These are phyloP conservation scores for Kwoniella dendrophila DNA, from an alignment of 768 basidiomycete genomes.

Conservation along the genomic window DNA sequence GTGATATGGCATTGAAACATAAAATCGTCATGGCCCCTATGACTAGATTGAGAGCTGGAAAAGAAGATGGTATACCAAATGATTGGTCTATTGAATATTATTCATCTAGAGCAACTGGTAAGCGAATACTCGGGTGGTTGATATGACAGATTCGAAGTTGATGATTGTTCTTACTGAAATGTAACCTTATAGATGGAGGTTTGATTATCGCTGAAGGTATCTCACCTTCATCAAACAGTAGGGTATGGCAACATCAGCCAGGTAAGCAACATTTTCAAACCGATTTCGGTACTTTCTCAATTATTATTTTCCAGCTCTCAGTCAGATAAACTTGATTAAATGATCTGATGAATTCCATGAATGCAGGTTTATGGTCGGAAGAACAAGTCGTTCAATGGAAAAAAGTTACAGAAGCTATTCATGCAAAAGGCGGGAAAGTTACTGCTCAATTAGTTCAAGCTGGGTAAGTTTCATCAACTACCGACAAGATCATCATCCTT, in stretches of 20 bases:
- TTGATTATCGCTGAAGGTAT: constrained; percentile 42
- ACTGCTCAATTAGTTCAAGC: constrained; percentile 66
- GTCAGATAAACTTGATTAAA: too few relatives aligned
- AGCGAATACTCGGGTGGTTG: not conserved
- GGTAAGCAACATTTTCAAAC: too few relatives aligned
- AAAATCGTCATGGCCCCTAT: constrained; percentile 44
- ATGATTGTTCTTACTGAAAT: not conserved
- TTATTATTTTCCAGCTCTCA: too few relatives aligned
- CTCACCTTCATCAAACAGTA: constrained; percentile 22
- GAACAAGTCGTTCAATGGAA: constrained; percentile 66
- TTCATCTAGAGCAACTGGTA: constrained; percentile 40
- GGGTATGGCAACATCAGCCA: not conserved
- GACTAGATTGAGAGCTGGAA: constrained; percentile 35
- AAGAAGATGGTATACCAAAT: constrained; percentile 23
- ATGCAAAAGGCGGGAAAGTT: constrained; percentile 62
- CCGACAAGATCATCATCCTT: not conserved
- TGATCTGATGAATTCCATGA: too few relatives aligned
- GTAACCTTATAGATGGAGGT: constrained; percentile 15
- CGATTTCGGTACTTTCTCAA: too few relatives aligned
- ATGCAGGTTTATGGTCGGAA: constrained; percentile 35
- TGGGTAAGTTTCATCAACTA: constrained; percentile 47
- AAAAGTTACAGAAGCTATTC: constrained; percentile 63
- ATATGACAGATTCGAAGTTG: not conserved
- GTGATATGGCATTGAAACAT: constrained; percentile 23
- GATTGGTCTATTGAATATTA: constrained; percentile 41